Evolutionary conservation across 192 early-diverging fungal genomes (phyloP), one percentile per base, ranked within the genome.

Genomic region (Chytriomyces sp.): DNA sequence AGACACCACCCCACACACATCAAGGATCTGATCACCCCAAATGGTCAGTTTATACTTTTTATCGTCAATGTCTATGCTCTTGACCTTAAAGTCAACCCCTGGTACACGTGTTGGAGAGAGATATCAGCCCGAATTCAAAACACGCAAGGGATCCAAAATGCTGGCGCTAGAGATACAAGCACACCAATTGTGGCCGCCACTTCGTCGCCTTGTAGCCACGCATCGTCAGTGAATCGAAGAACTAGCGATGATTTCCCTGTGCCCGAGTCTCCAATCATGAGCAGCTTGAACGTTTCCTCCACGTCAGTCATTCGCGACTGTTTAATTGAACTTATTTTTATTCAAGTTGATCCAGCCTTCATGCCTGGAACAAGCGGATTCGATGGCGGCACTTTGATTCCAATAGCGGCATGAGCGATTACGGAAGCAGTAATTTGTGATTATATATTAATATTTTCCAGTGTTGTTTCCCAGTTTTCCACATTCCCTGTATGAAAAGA

Each of bases 11-110:
- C n/a, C n/a, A n/a, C n/a, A n/a, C n/a, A n/a, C n/a, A n/a, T n/a
- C n/a, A n/a, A n/a, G n/a, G n/a, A n/a, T n/a, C 68, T 72, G 85
- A 93, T 62, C 64, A 85, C 93, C 94, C 95, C 95, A 96, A 66
- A 99, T 97, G 2, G 95, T 96, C 69, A 99, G 87, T 82, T 99
- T 99, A 85, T 97, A 99, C 73, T 89, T 90, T 61, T 92, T 87
- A 73, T 87, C 91, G 67, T 97, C 92, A 10, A 96, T 83, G 53
- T 92, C 89, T 64, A 94, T 88, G 75, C 93, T 89, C 74, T 94
- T 97, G 63, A 98, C 96, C 81, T 98, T 98, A 80, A 99, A 99
- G 81, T 99, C 98, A 23, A 99, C 98, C 43, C 91, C 91, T 91
- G 70, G n/a, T n/a, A n/a, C n/a, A n/a, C 72, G 7, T 24, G 8